These are phyloP conservation scores for Schizopora paradoxa DNA, from an alignment of 1,284 basidiomycete genomes.

Conservation along the genomic window DNA sequence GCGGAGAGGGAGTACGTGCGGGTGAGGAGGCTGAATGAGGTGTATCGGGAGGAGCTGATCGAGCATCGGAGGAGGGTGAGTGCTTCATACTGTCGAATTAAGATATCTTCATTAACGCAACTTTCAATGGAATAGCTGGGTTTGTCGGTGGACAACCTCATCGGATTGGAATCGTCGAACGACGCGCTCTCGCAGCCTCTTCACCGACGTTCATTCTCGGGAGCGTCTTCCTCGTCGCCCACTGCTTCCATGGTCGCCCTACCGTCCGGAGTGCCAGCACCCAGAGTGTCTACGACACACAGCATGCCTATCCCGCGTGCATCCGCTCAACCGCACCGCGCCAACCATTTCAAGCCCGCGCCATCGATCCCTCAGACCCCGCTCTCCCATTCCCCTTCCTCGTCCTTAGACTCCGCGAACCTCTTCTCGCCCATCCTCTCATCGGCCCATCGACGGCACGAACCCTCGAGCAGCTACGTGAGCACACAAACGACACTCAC, in stretches of 20 bases:
- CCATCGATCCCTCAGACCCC: slow-evolving; percentile 44
- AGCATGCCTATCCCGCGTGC: slow-evolving; percentile 67
- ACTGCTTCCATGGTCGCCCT: slow-evolving; percentile 23
- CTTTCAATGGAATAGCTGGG: slow-evolving; percentile 44
- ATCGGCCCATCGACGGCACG: no score
- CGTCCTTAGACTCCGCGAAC: slow-evolving; percentile 49
- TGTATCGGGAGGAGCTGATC: slow-evolving; percentile 76
- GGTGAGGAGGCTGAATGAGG: slow-evolving; percentile 66
- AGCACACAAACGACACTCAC: slow-evolving; percentile 58
- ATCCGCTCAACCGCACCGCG: slow-evolving; percentile 54
- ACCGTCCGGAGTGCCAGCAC: slow-evolving; percentile 29
- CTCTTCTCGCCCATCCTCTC: slow-evolving; percentile 52
- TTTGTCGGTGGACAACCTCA: slow-evolving; percentile 66
- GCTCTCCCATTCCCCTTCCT: slow-evolving; percentile 53
- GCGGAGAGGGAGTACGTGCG: slow-evolving; percentile 71
- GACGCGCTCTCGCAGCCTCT: slow-evolving; percentile 67
- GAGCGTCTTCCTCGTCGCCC: slow-evolving; percentile 28
- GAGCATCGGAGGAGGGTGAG: slow-evolving; percentile 68
- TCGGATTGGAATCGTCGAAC: slow-evolving; percentile 49
- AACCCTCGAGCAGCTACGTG: slow-evolving; percentile 47
- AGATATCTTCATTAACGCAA: not conserved
- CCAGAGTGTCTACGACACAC: slow-evolving; percentile 31
- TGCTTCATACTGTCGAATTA: slow-evolving; percentile 14
- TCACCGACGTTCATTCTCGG: slow-evolving; percentile 47
- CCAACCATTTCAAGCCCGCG: slow-evolving; percentile 34